These are phyloP conservation scores for Penicillium occitanis DNA, from an alignment of 2,329 filamentous ascomycete genomes.

Conservation along the genomic window DNA sequence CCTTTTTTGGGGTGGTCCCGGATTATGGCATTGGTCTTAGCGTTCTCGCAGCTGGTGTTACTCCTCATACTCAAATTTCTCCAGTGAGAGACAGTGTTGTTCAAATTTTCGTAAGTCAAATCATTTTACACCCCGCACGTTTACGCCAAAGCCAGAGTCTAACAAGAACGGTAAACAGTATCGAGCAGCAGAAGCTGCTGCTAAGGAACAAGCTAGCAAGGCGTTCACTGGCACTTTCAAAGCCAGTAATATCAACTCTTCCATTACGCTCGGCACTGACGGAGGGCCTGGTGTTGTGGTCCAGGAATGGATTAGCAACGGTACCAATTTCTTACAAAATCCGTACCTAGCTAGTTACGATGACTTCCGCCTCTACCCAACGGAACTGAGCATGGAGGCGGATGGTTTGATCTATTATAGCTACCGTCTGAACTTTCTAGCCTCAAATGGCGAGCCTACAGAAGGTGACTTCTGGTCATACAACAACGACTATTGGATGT, in stretches of 20 bases:
- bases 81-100: slow-evolving; percentile 11
- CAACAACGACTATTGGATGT: slow-evolving; percentile 3
- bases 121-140: not conserved
- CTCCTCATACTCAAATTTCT: not conserved
- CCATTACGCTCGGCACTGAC: slow-evolving; percentile 3
- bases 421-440: slow-evolving; percentile 10
- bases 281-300: not conserved
- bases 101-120: slow-evolving; percentile 9
- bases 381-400: not conserved
- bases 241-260: slow-evolving; percentile 10
- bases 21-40: slow-evolving; percentile 7
- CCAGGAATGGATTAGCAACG: slow-evolving; percentile 1
- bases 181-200: slow-evolving; percentile 5
- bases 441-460: slow-evolving; percentile 1
- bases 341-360: not conserved
- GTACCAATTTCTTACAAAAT: slow-evolving; percentile 1
- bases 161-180: not conserved
- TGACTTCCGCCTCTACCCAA: slow-evolving; percentile 11
- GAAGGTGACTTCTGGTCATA: slow-evolving; percentile 5
- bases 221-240: slow-evolving; percentile 9
- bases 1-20: slow-evolving; percentile 3
- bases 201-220: not conserved
- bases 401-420: not conserved
- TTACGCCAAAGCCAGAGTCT: not conserved
- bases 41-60: slow-evolving; percentile 1